A percentile compares a stretch with the other conserved stretches of the same genome.
Evolutionary conservation across 2,329 filamentous ascomycete species (phyloP).

Genomic region (Seiridium cupressi): DNA sequence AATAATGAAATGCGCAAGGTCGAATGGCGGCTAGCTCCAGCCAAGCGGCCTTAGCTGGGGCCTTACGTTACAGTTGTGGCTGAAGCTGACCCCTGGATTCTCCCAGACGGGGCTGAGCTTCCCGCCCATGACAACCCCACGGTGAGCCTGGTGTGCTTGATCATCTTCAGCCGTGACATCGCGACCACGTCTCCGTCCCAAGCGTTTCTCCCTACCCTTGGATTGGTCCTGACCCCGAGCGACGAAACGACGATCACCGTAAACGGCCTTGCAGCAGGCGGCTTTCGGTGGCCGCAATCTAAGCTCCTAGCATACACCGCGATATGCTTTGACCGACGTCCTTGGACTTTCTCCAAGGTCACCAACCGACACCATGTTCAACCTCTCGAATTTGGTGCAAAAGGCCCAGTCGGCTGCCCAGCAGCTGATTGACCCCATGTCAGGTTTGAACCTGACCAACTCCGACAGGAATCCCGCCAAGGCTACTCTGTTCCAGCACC

Average conservation of each 20-base stretch:
- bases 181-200: background rate
- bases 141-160: background rate
- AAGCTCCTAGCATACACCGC: background rate
- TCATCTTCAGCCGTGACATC: background rate
- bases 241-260: background rate
- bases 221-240: background rate
- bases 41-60: no score
- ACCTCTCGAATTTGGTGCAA: slow-evolving; percentile 78
- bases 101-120: background rate
- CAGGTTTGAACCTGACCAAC: slow-evolving; percentile 69
- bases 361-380: slow-evolving; percentile 49
- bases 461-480: slow-evolving; percentile 85
- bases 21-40: no score
- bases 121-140: background rate
- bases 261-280: background rate
- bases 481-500: slow-evolving; percentile 87
- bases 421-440: slow-evolving; percentile 87
- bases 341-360: slow-evolving; percentile 24
- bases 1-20: no score
- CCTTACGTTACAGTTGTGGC: background rate
- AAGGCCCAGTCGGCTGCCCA: slow-evolving; percentile 71
- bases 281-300: slow-evolving; percentile 2
- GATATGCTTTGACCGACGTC: slow-evolving; percentile 11
- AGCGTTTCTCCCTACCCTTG: background rate
- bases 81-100: slow-evolving; percentile 4